These are phyloP conservation scores for Sugiyamaella novakii DNA, from an alignment of 1,139 yeast species.

Conservation along the genomic window DNA sequence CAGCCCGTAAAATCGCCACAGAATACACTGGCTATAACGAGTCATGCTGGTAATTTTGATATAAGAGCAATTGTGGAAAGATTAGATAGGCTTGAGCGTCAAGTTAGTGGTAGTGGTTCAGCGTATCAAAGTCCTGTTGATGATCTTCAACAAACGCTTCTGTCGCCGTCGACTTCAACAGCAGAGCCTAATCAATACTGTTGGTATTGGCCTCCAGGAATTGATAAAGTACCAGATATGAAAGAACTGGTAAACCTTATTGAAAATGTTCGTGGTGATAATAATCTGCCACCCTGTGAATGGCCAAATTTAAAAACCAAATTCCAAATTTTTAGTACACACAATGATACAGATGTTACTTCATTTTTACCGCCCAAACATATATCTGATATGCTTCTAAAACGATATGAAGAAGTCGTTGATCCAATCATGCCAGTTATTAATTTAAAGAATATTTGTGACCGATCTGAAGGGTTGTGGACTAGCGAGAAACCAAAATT, in stretches of 20 bases:
- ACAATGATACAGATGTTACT: slow-evolving; percentile 7
- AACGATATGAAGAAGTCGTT: slow-evolving; percentile 17
- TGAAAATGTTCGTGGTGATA: slow-evolving; percentile 16
- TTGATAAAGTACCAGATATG: slow-evolving; percentile 17
- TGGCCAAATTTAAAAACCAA: slow-evolving; percentile 16
- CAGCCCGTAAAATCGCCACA: background rate
- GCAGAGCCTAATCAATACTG: slow-evolving; percentile 1
- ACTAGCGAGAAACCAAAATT: background rate
- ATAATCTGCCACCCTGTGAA: slow-evolving; percentile 22
- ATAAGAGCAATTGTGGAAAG: slow-evolving; percentile 14
- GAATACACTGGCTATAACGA: background rate
- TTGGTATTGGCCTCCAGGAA: slow-evolving; percentile 16
- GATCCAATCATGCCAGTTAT: slow-evolving; percentile 19
- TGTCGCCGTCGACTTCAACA: slow-evolving; percentile 7
- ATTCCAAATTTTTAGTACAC: slow-evolving; percentile 6
- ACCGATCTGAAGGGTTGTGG: slow-evolving; percentile 18
- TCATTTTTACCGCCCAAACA: slow-evolving; percentile 19
- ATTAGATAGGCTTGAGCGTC: slow-evolving; percentile 17
- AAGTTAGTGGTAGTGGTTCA: background rate
- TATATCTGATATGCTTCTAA: slow-evolving; percentile 18
- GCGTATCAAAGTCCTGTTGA: slow-evolving; percentile 7
- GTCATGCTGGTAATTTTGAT: slow-evolving; percentile 1
- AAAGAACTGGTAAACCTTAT: slow-evolving; percentile 12
- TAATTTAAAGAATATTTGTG: slow-evolving; percentile 1
- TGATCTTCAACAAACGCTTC: slow-evolving; percentile 1